Base-by-base conservation (phyloP, 306 rosid genomes). In the Cicer chorassanicum region DNA sequence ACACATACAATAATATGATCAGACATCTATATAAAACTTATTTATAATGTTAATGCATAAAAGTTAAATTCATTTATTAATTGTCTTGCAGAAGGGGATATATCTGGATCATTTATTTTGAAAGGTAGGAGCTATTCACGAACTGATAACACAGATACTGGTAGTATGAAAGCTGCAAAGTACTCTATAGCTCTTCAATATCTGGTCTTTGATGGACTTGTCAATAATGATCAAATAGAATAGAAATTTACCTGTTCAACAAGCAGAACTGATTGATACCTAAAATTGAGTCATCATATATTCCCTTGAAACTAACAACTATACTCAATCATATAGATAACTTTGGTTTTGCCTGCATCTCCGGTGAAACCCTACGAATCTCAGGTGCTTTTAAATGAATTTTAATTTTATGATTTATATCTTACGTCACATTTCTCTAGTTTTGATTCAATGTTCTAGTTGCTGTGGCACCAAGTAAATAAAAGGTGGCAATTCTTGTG, bases 171-270 rank as follows among this genome's bases (percentile, higher is more conserved):
- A 78, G 83, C 81, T 51, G 97, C 96, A 4, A 89, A 84, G 70
- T 93, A 91, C 73, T 91, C 96, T 75, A 78, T 89, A 55, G 91
- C 97, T 83, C 96, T 91, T 78, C 98, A 91, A 65, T 82, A 80
- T 69, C 88, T 93, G 60, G 71, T 82, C 64, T 82, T 87, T 56
- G 89, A 85, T 67, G 88, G 83, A 70, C 84, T 86, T 54, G 65
- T 77, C 4, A 80, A 85, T 74, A 80, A 85, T 74, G 89, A 79
- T 61, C 72, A 78, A 44, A 8, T 15, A 36, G 70, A 78, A 48
- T 70, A 78, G 60, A 49, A 43, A 59, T 62, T 13, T 46, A 76
- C 55, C 56, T 43, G 40, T 8, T 65, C 55, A 70, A 29, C 65
- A 3, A 19, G 67, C 46, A 14, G 18, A 64, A 44, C 48, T 60